Evolutionary conservation across 2,329 filamentous ascomycete genomes (phyloP), one percentile per base, ranked within the genome.

Genomic region (Epicoccum nigrum): DNA sequence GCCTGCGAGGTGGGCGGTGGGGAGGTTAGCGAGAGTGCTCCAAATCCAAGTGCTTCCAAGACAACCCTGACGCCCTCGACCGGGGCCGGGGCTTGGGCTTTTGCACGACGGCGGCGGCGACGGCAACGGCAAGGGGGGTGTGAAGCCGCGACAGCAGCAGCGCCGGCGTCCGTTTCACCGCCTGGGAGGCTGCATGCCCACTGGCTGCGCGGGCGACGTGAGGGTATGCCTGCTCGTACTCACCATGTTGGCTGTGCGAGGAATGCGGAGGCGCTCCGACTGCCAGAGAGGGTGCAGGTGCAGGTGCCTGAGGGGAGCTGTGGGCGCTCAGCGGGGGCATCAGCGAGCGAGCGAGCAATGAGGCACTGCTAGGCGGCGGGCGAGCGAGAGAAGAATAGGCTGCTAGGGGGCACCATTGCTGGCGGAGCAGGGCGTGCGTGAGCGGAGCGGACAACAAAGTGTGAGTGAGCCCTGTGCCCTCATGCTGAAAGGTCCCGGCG

Each of bases 1-100:
- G 71, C 65, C 74, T 75, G 66, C 41, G 56, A 54, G 45, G 56
- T 20, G 45, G 50, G 54, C 43, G 46, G 56, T 45, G 56, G 17
- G 39, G 51, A 50, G 42, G 69, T 73, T 61, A 74, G 71, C 68
- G 15, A 45, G 16, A 4, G 17, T 11, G 7, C 16, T 3, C 46
- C 11, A 4, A 13, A 7, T 30, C 11, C 28, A 13, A 11, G 2
- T 30, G 28, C 28, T 12, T 11, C 28, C 28, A n/a, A 30, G 28
- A 30, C 28, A 30, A 4, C 11, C 28, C 28, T 30, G 28, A 12
- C 9, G 28, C 28, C 28, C 13, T n/a, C 28, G 28, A 30, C 28
- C 28, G 33, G 28, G 37, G 9, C 45, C 37, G 28, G 30, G 37
- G n/a, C n/a, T n/a, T n/a, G 28, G 28, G 28, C 28, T 13, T n/a